These are phyloP conservation scores for Pascua guehoae DNA, from an alignment of 1,284 basidiomycete species.

Conservation along the genomic window DNA sequence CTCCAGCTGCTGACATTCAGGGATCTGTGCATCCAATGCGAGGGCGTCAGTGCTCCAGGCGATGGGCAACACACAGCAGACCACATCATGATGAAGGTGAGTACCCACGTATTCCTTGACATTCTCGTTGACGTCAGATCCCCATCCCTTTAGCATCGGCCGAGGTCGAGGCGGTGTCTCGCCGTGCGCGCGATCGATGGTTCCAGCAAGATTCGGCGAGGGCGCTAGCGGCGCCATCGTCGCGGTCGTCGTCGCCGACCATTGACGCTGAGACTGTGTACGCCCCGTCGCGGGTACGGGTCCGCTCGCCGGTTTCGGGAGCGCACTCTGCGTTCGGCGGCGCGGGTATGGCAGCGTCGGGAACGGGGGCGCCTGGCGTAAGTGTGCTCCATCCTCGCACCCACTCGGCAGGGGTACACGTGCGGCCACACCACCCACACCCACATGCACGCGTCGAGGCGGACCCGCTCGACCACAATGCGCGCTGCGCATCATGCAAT, in stretches of 20 bases:
- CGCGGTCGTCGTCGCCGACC: conserved; percentile 40
- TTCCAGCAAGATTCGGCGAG: conserved; percentile 62
- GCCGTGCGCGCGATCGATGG: conserved; percentile 70
- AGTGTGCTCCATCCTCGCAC: neutral
- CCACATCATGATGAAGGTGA: conserved; percentile 87
- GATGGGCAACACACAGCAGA: conserved; percentile 43
- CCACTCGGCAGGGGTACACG: neutral
- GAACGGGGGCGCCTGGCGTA: neutral
- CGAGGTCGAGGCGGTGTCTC: conserved; percentile 69
- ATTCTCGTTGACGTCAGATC: conserved; percentile 56
- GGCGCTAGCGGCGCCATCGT: conserved; percentile 23
- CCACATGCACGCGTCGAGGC: neutral
- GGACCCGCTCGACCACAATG: conserved; percentile 42
- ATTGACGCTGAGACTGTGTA: conserved; percentile 47
- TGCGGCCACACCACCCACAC: neutral
- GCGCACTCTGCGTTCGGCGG: neutral
- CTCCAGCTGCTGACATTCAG: conserved; percentile 19
- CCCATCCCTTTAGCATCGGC: conserved; percentile 70
- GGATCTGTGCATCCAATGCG: conserved; percentile 76
- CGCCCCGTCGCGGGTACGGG: conserved; percentile 15
- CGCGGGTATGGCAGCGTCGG: neutral
- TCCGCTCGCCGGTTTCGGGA: neutral
- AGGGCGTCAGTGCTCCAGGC: conserved; percentile 61
- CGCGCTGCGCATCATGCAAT: conserved; percentile 40
- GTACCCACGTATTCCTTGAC: conserved; percentile 7